A percentile compares a stretch with the other conserved stretches of the same genome.
These are phyloP conservation scores for Zalaria sp. DNA, from an alignment of 2,329 filamentous ascomycete species.

Conservation along the genomic window DNA sequence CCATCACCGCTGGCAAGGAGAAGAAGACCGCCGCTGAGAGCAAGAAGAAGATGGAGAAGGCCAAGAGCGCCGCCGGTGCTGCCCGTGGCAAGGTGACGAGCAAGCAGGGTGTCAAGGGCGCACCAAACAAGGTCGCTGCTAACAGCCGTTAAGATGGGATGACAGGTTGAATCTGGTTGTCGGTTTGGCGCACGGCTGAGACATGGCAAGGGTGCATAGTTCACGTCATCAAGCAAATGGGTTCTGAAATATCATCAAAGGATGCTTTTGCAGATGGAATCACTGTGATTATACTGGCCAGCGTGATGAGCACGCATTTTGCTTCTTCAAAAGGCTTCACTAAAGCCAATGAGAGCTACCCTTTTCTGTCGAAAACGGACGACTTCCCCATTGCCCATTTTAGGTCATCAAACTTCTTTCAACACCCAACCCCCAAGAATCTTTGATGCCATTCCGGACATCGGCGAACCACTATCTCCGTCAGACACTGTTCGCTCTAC, in stretches of 20 bases:
- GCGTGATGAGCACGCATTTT: too few relatives aligned
- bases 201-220: conserved; percentile 4
- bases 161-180: conserved; percentile 4
- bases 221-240: background rate
- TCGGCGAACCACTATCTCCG: too few relatives aligned
- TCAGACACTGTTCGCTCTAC: background rate
- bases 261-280: background rate
- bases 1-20: conserved; percentile 97
- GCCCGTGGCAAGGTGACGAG: conserved; percentile 65
- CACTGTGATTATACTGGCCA: background rate
- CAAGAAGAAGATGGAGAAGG: conserved; percentile 99
- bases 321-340: too few relatives aligned
- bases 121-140: conserved; percentile 19
- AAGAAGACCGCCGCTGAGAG: conserved; percentile 82
- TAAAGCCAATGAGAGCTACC: too few relatives aligned
- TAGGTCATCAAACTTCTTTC: too few relatives aligned
- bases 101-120: conserved; percentile 91
- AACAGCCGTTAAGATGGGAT: conserved; percentile 4
- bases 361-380: too few relatives aligned
- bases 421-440: too few relatives aligned
- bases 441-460: too few relatives aligned
- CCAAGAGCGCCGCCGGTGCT: conserved; percentile 65
- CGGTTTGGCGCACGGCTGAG: conserved; percentile 7
- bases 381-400: too few relatives aligned
- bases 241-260: background rate